Base-by-base conservation (phyloP, 2,329 filamentous ascomycete species). In the Alternaria novae-zelandiae region DNA sequence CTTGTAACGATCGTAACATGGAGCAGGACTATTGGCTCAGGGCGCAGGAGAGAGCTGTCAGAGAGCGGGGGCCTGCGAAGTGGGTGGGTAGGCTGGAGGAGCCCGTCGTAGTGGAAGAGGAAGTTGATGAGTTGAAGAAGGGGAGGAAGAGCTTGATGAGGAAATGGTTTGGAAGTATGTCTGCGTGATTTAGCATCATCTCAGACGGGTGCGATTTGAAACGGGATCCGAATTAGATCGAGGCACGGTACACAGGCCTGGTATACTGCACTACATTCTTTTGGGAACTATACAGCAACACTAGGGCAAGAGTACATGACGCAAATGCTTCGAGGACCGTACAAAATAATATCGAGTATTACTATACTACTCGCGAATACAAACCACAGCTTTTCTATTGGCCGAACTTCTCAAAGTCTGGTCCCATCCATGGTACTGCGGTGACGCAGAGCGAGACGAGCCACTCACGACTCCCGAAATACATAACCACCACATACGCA, bases 11-110 rank as follows among this genome's bases (percentile, higher is more conserved):
- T 26, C 58, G 76, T 4, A 61, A 64, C 7, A 64, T 66, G 54
- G 74, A 77, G 47, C 12, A 45, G 13, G 71, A 67, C 25, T 79
- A 73, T 45, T 78, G 74, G 75, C 68, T 72, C 45, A 63, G 64
- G 47, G 73, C 74, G 49, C 76, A 79, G 58, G 72, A 77, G 59
- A 67, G 66, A 41, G 66, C 70, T 17, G 71, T 77, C 2, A 64
- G 59, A 45, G 73, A 74, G 56, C 63, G 61, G 26, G 60, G 68
- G 9, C 57, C 61, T 21, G 61, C 53, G 44, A 58, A 25, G 30
- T 47, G 21, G 41, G 61, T 57, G 12, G 50, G 53, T 11, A 57
- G 45, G 20, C 46, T 46, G n/a, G 54, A 53, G 28, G 58, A 60
- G 26, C 51, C 56, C 9, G 30, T 49, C 36, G n/a, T 46, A 23